Evolutionary conservation across 495 filamentous ascomycete species (phyloP).

Genomic region (Aeminium ludgeri): DNA sequence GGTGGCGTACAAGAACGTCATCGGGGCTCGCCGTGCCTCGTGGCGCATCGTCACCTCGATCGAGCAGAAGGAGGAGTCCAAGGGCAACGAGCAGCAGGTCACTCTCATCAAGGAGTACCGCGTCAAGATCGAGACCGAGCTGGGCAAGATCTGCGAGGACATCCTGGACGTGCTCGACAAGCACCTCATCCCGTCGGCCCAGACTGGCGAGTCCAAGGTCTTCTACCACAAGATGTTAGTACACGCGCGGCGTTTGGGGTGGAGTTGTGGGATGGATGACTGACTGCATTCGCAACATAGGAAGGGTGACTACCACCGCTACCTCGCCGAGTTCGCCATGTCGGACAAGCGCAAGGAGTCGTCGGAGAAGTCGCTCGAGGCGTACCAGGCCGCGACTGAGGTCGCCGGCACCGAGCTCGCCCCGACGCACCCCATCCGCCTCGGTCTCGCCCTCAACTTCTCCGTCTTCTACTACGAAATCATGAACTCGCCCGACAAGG

Average conservation of each 20-base stretch:
- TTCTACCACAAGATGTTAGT: conserved; percentile 99
- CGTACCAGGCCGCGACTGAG: conserved; percentile 99
- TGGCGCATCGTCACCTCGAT: conserved; percentile 99
- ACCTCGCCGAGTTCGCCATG: conserved; percentile 95
- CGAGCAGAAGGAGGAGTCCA: conserved; percentile 99
- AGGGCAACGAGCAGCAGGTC: conserved; percentile 92
- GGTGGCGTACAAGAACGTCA: conserved; percentile 99
- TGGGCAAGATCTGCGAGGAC: conserved; percentile 98
- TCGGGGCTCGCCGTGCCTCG: conserved; percentile 93
- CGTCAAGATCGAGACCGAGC: conserved; percentile 96
- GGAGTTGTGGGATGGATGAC: background rate
- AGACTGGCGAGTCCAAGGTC: conserved; percentile 96
- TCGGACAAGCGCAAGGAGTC: conserved; percentile 98
- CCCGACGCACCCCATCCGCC: conserved; percentile 94
- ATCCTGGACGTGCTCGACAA: conserved; percentile 93
- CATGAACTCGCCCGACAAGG: conserved; percentile 94
- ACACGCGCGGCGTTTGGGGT: background rate
- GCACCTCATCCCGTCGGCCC: conserved; percentile 89
- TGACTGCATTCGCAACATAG: conserved; percentile 30
- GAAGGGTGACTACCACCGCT: conserved; percentile 99
- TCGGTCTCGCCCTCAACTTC: conserved; percentile 97
- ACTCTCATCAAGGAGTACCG: conserved; percentile 96
- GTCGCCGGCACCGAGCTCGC: conserved; percentile 95
- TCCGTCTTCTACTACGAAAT: conserved; percentile 99
- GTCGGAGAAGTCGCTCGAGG: conserved; percentile 91